Percentiles rank a stretch among this genome's conserved stretches.
Evolutionary conservation across 306 rosid genomes (phyloP).

Genomic region (Neltuma alba): DNA sequence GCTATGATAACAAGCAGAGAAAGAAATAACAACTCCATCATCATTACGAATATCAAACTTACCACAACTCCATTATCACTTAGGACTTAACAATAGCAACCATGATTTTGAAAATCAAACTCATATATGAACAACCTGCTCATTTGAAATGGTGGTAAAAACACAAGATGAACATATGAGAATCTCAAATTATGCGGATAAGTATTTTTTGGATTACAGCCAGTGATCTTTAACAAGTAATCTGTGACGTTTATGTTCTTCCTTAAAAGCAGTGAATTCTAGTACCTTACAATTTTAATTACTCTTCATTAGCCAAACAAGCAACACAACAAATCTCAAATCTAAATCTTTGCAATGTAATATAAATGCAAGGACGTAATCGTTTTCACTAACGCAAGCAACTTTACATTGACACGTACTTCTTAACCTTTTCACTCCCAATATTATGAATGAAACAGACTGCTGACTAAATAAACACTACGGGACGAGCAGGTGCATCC

Average conservation of each 20-base stretch:
- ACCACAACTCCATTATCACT: background rate
- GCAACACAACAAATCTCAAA: background rate
- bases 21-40: no score
- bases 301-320: background rate
- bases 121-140: no score
- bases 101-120: no score
- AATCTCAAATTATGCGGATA: no score
- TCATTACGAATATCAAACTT: no score
- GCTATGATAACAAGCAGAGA: no score
- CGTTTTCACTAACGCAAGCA: constrained; percentile 9
- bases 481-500: background rate
- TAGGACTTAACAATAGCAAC: no score
- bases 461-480: background rate
- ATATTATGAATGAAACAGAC: background rate
- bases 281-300: background rate
- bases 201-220: no score
- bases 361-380: background rate
- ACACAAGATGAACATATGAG: no score
- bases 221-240: no score
- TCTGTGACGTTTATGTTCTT: background rate
- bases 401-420: background rate
- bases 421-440: background rate
- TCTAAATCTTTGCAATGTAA: background rate
- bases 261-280: background rate
- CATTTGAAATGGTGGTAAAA: no score